Percentiles rank a stretch among this genome's conserved stretches.
Conservation (phyloP, 1,284 basidiomycete genomes). For the Austroboletus novae-zelandiae region DNA sequence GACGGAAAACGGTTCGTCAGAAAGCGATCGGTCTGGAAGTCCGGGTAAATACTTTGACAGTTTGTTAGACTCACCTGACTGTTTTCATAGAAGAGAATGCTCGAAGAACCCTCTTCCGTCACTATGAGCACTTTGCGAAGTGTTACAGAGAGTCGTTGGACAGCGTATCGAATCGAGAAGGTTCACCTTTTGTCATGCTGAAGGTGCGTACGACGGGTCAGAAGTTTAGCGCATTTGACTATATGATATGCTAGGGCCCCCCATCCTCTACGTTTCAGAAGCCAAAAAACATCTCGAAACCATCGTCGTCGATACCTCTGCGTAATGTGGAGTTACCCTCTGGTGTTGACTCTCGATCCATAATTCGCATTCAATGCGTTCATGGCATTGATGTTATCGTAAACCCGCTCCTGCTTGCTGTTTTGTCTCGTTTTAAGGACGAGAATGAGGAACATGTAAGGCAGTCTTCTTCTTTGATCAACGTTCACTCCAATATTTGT, state of each 20-base stretch:
- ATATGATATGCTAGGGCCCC: slow-evolving; percentile 13
- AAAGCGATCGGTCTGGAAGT: slow-evolving; percentile 54
- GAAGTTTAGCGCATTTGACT: not conserved
- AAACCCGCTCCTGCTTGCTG: slow-evolving; percentile 46
- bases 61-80: slow-evolving; percentile 8
- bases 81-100: slow-evolving; percentile 15
- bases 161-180: slow-evolving; percentile 34
- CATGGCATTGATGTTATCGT: slow-evolving; percentile 37
- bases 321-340: slow-evolving; percentile 1
- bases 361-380: slow-evolving; percentile 30
- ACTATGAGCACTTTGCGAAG: slow-evolving; percentile 28
- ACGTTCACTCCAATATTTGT: slow-evolving; percentile 11
- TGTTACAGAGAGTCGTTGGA: slow-evolving; percentile 32
- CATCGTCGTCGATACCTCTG: slow-evolving; percentile 4
- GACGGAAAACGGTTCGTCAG: slow-evolving; percentile 51
- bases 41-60: slow-evolving; percentile 20
- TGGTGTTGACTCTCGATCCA: slow-evolving; percentile 3
- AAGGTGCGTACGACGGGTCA: slow-evolving; percentile 22
- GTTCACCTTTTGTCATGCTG: slow-evolving; percentile 38
- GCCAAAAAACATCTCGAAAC: slow-evolving; percentile 1
- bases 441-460: slow-evolving; percentile 44
- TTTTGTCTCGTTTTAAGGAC: slow-evolving; percentile 38
- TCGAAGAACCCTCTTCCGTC: slow-evolving; percentile 12
- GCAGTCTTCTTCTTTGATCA: not conserved
- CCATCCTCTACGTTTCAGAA: slow-evolving; percentile 8